Percentiles rank a stretch among this genome's conserved stretches.
Evolutionary conservation across 2,329 filamentous ascomycete genomes (phyloP).

Genomic region (Neoscytalidium dimidiatum): DNA sequence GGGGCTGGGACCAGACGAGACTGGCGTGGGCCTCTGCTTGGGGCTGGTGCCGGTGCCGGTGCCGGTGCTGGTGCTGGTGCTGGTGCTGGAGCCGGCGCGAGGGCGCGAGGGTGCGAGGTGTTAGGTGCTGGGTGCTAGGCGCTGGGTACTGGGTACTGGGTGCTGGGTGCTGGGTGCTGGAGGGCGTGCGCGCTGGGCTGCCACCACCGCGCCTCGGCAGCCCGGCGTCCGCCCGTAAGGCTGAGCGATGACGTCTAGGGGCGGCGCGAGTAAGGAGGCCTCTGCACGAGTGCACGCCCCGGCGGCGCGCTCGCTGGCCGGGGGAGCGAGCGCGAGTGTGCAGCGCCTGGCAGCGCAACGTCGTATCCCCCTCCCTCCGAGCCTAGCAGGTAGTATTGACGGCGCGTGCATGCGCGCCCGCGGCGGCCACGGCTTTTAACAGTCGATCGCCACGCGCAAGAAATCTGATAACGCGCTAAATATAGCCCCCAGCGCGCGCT

Average conservation of each 20-base stretch:
- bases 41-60: not conserved
- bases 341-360: slow-evolving; percentile 15
- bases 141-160: too few relatives aligned
- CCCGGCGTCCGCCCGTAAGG: slow-evolving; percentile 12
- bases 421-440: slow-evolving; percentile 13
- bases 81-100: not conserved
- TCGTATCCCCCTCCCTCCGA: slow-evolving; percentile 12
- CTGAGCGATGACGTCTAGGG: slow-evolving; percentile 13
- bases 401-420: slow-evolving; percentile 15
- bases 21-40: not conserved
- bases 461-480: slow-evolving; percentile 16
- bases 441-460: slow-evolving; percentile 16
- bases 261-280: not conserved
- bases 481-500: not conserved
- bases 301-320: not conserved
- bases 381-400: slow-evolving; percentile 17
- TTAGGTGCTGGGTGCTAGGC: too few relatives aligned
- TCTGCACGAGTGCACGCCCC: too few relatives aligned
- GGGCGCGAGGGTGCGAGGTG: too few relatives aligned
- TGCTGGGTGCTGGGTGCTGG: too few relatives aligned
- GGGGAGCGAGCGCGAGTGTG: not conserved
- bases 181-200: not conserved
- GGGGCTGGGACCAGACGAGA: too few relatives aligned
- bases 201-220: not conserved
- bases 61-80: not conserved